Evolutionary conservation across 1,139 yeast genomes (phyloP).

Genomic region (Wickerhamomyces sp.): DNA sequence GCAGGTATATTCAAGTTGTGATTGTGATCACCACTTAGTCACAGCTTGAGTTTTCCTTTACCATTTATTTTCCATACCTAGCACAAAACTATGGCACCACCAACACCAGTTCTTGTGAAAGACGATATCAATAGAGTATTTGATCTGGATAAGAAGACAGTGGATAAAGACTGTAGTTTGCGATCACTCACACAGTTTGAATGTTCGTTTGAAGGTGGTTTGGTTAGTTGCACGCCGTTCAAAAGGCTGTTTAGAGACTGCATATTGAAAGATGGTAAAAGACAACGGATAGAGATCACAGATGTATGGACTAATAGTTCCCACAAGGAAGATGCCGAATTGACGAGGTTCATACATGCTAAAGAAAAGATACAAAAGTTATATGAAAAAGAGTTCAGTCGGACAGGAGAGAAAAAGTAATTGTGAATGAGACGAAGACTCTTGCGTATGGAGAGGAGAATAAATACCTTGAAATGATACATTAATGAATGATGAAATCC

Average conservation of each 20-base stretch:
- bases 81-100: slow-evolving; percentile 30
- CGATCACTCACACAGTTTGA: slow-evolving; percentile 27
- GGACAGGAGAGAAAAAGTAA: too few relatives aligned
- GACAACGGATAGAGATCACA: slow-evolving; percentile 22
- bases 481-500: too few relatives aligned
- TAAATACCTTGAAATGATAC: too few relatives aligned
- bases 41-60: too few relatives aligned
- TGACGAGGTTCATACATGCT: slow-evolving; percentile 7
- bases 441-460: too few relatives aligned
- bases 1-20: too few relatives aligned
- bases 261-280: slow-evolving; percentile 26
- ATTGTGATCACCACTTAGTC: too few relatives aligned
- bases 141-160: slow-evolving; percentile 7
- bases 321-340: slow-evolving; percentile 5
- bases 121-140: slow-evolving; percentile 17
- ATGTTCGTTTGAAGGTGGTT: slow-evolving; percentile 27
- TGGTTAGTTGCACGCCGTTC: slow-evolving; percentile 50
- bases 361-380: slow-evolving; percentile 6
- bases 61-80: too few relatives aligned
- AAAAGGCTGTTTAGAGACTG: slow-evolving; percentile 49
- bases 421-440: too few relatives aligned
- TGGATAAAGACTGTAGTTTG: slow-evolving; percentile 17
- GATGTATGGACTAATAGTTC: slow-evolving; percentile 17
- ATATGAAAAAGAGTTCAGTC: not conserved
- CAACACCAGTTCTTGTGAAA: slow-evolving; percentile 27